phyloP scores from a whole-genome alignment of 345 rosid species.

The Mallotus nudiflorus region DNA sequence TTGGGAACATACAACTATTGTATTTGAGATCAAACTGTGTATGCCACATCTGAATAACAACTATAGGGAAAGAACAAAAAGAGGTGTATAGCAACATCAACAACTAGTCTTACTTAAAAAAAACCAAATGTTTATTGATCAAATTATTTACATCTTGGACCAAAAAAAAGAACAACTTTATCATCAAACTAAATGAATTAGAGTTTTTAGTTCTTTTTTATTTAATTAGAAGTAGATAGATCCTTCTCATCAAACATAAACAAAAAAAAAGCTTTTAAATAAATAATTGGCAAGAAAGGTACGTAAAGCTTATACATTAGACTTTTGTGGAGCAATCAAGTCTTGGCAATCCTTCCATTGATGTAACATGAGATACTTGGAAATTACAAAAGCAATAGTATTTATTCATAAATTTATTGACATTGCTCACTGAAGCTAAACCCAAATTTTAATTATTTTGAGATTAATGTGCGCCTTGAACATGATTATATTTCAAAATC shows the following conservation, averaged over 20 bases:
- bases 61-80: slow-evolving; percentile 44
- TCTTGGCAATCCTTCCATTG: slow-evolving; percentile 62
- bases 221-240: too few relatives aligned
- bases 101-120: too few relatives aligned
- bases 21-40: too few relatives aligned
- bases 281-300: slow-evolving; percentile 11
- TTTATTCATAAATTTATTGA: not conserved
- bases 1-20: too few relatives aligned
- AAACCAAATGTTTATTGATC: too few relatives aligned
- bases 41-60: slow-evolving; percentile 83
- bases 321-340: slow-evolving; percentile 62
- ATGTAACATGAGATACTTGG: slow-evolving; percentile 82
- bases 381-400: slow-evolving; percentile 19
- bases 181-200: too few relatives aligned
- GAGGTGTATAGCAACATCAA: too few relatives aligned
- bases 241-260: too few relatives aligned
- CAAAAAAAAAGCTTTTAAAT: not conserved
- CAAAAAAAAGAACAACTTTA: too few relatives aligned
- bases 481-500: not conserved
- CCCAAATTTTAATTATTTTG: not conserved
- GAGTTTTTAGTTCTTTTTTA: too few relatives aligned
- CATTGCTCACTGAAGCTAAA: not conserved
- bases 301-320: slow-evolving; percentile 49
- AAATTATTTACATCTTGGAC: too few relatives aligned
- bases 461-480: too few relatives aligned